Evolutionary conservation across 75 land plant genomes (phyloP), one percentile per base, ranked within the genome.

Genomic region (Adiantum capillusveneris): DNA sequence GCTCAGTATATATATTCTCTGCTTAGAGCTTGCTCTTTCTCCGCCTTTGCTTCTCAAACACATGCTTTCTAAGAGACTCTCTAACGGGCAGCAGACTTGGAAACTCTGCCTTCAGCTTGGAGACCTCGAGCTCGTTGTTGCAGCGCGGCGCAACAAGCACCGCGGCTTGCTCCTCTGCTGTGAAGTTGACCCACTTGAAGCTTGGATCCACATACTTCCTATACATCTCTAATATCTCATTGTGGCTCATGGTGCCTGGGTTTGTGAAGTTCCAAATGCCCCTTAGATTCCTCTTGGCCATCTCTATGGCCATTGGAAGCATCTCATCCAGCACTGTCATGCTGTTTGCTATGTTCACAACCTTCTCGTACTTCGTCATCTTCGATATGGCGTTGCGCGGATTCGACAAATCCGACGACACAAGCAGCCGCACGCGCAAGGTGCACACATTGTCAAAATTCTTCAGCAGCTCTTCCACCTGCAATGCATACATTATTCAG

Each of bases 191-290:
- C 85, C 85, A 84, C 53, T 31, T 73, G 65, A 84, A 82, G 20
- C 53, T 25, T 0, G 79, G 85, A 45, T 84, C 79, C 12, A 84
- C 75, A 67, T 82, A 82, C 7, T 70, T 55, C 65, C 62, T 74
- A 71, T 82, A 84, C 85, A 84, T 82, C 71, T 82, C 85, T 52
- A 84, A 30, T 29, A 84, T 82, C 68, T 84, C 87, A 64, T 81
- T 84, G 63, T 84, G 84, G 61, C 83, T 79, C 13, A 84, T 69
- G 20, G 63, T 73, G 1, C 87, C 87, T 0, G 87, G 87, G 57
- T 84, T 83, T 12, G 86, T 83, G 77, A 83, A 83, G 68, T 83
- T 83, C 76, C 77, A 83, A 36, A 80, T 76, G 12, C 86, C 86
- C 44, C 58, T 70, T 45, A 60, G 55, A 49, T 80, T 76, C 29